Evolutionary conservation across 345 rosid species (phyloP).

Genomic region (Aquilaria sinensis): DNA sequence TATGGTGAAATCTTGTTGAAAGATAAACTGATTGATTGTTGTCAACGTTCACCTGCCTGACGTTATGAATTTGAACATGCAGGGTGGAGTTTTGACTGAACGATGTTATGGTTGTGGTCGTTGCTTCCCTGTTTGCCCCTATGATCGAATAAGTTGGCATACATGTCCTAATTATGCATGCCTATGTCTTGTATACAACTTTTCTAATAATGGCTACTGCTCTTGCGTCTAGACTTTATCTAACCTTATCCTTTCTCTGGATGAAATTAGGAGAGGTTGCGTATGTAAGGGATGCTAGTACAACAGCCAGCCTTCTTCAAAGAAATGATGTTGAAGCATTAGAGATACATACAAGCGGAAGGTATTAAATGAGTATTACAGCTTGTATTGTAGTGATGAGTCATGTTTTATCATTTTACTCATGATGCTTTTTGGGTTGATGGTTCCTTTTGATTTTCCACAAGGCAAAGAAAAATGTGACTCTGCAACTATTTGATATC

Average conservation of each 20-base stretch:
- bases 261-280: slow-evolving; percentile 29
- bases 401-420: background rate
- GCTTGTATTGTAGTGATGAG: background rate
- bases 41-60: background rate
- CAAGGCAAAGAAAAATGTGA: background rate
- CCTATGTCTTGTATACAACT: background rate
- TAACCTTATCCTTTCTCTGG: background rate
- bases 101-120: slow-evolving; percentile 63
- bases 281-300: slow-evolving; percentile 41
- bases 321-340: slow-evolving; percentile 46
- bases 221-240: background rate
- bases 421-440: background rate
- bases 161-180: slow-evolving; percentile 1
- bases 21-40: too few species aligned
- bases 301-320: slow-evolving; percentile 41
- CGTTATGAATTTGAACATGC: slow-evolving; percentile 8
- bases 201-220: background rate
- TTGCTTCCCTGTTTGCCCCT: slow-evolving; percentile 57
- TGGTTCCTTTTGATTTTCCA: too few species aligned
- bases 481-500: background rate
- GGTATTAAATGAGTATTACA: slow-evolving; percentile 19
- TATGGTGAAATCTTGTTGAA: too few species aligned
- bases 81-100: slow-evolving; percentile 52
- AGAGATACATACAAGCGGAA: slow-evolving; percentile 63
- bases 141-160: slow-evolving; percentile 47